Percentiles rank a stretch among this genome's conserved stretches.
phyloP scores from a whole-genome alignment of 495 filamentous ascomycete genomes.

The Tuber magnatum region DNA sequence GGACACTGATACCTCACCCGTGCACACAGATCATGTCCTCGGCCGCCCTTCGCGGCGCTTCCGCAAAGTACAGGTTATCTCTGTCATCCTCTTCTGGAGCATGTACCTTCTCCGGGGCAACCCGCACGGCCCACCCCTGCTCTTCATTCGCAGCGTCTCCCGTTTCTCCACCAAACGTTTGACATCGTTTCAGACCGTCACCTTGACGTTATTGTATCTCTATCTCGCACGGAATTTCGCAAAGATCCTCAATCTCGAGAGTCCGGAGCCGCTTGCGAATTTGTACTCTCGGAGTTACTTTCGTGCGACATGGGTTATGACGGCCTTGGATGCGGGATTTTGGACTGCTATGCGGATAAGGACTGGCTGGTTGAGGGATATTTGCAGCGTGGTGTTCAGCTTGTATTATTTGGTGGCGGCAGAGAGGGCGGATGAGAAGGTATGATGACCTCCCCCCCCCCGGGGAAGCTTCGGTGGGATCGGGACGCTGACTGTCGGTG shows the following conservation, averaged over 20 bases:
- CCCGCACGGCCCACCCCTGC: constrained; percentile 73
- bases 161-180: constrained; percentile 58
- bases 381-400: constrained; percentile 73
- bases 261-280: constrained; percentile 87
- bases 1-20: background rate
- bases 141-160: constrained; percentile 60
- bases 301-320: constrained; percentile 93
- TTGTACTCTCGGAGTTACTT: constrained; percentile 94
- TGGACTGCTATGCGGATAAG: constrained; percentile 95
- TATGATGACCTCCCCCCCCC: constrained; percentile 35
- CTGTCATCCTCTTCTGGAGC: constrained; percentile 86
- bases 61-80: constrained; percentile 85
- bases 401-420: constrained; percentile 86
- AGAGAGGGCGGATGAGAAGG: constrained; percentile 93
- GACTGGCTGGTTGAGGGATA: constrained; percentile 71
- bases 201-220: constrained; percentile 81
- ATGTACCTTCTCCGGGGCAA: constrained; percentile 72
- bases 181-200: constrained; percentile 81
- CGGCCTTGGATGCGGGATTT: constrained; percentile 89
- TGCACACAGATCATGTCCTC: constrained; percentile 68
- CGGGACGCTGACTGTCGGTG: background rate
- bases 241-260: constrained; percentile 82
- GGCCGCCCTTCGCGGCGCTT: constrained; percentile 85
- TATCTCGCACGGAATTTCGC: constrained; percentile 88
- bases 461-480: background rate